Base-by-base conservation (phyloP, 202 grass and related monocot genomes). In the Setaria viridis region DNA sequence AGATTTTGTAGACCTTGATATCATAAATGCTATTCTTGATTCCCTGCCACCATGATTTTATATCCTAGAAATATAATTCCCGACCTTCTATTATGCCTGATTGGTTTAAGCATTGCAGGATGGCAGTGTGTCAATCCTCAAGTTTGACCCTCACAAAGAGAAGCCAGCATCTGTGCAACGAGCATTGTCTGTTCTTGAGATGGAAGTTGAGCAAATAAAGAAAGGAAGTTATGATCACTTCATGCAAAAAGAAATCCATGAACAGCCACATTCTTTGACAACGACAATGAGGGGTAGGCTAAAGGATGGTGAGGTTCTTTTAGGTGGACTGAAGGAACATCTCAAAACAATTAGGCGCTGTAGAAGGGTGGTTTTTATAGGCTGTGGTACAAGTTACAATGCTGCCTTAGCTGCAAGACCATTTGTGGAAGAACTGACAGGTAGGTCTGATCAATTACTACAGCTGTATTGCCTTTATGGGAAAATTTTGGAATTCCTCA, bases 241-340 rank as follows among this genome's bases (percentile, higher is more conserved):
- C 59, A 98, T 98, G 95, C 89, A 98, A 82, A 98, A 98, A 87
- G 93, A 98, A 90, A 98, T 98, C 34, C 87, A 98, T 63, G 95
- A 95, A 25, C 25, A 25, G 25, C 25, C 25, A 25, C 25, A 25
- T 25, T 25, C 25, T 25, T 25, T 25, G 25, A 25, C 25, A 25
- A 25, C 25, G 25, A 25, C 25, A 25, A 25, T 25, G 25, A 25
- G 25, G 25, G 25, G 25, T 25, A 25, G 25, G 25, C 25, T 25
- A 25, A 25, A 25, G 25, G 25, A 25, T 25, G 25, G 25, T 25
- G 25, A 25, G 25, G 25, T 25, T 25, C 25, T 25, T 25, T 25
- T 25, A 25, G 25, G 25, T 25, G 25, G 25, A 25, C 25, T 25
- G 25, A 25, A 25, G 25, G 25, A 25, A 25, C 25, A 25, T 25